Percentiles rank a stretch among this genome's conserved stretches.
phyloP scores from a whole-genome alignment of 768 basidiomycete species.

The Termitomyces sp. region DNA sequence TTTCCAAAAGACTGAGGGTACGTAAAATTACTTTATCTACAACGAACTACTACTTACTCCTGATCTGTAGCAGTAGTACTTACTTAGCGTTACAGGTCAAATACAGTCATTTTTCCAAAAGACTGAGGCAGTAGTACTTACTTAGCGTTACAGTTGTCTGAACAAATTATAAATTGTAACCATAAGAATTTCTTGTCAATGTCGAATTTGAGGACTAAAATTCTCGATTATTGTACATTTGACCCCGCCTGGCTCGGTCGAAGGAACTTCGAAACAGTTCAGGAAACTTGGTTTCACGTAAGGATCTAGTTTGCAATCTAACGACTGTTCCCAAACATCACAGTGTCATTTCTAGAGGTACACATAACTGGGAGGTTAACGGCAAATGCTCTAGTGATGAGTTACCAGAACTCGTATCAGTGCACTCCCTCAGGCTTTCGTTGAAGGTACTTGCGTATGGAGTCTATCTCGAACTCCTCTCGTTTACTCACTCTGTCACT shows the following conservation, averaged over 20 bases:
- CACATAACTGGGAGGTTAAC: slow-evolving; percentile 59
- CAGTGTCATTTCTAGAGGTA: slow-evolving; percentile 64
- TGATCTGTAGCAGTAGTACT: too few species aligned
- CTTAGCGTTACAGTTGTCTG: too few species aligned
- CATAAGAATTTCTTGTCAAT: not conserved
- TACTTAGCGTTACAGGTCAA: too few species aligned
- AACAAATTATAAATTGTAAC: not conserved
- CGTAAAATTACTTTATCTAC: too few species aligned
- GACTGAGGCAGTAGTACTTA: too few species aligned
- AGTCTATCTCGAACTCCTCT: slow-evolving; percentile 64
- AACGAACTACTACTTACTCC: too few species aligned
- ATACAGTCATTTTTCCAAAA: too few species aligned
- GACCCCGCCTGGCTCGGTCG: slow-evolving; percentile 56
- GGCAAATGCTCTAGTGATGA: slow-evolving; percentile 59
- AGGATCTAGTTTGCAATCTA: slow-evolving; percentile 10
- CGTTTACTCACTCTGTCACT: slow-evolving; percentile 50
- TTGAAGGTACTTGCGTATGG: slow-evolving; percentile 48
- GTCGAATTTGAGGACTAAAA: slow-evolving; percentile 19
- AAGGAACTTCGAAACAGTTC: slow-evolving; percentile 45
- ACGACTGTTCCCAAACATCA: not conserved
- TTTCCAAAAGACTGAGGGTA: too few species aligned
- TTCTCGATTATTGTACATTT: slow-evolving; percentile 63
- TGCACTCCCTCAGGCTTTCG: not conserved
- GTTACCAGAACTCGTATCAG: slow-evolving; percentile 9
- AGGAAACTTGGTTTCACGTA: slow-evolving; percentile 63